Base-by-base conservation (phyloP, 345 rosid genomes). In the Lepidium didymum region DNA sequence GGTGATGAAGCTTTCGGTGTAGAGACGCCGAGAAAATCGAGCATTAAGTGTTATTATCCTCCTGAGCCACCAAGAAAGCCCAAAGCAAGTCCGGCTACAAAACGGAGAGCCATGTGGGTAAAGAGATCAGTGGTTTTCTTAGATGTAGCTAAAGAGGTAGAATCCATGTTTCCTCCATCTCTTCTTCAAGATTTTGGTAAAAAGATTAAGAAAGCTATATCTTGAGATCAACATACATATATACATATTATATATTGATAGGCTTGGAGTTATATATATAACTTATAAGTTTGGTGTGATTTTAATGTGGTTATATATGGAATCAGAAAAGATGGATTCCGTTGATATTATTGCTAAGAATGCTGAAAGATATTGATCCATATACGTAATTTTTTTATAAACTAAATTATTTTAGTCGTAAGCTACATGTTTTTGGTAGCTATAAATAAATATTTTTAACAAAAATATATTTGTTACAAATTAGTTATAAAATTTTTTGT, bases 41-140 rank as follows among this genome's bases (percentile, higher is more conserved):
- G 72, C 14, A 76, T 47, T 10, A 67, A 62, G 53, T 81, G 87
- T 74, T 52, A n/a, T 67, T 10, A 45, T 35, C 73, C 51, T 12
- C 96, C 96, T 36, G 85, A 86, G 44, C 85, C 96, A 9, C 97
- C 97, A 21, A 83, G 79, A 64, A 90, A 90, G 67, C 89, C 84
- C 15, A 86, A 84, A 78, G 40, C 86, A 6, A 41, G 19, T 18
- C 81, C 84, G 18, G 75, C 77, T 18, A 42, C 43, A 23, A 85
- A 82, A 64, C 66, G 89, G 64, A 81, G 78, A 79, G 69, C 64
- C 23, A 19, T 40, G 36, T 62, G 59, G 63, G 29, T 34, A 52
- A 62, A 52, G 60, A 72, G 77, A 64, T 55, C 71, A 18, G 53
- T 81, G 60, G 61, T 63, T 23, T 62, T 89, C 3, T 77, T 83